Conservation (phyloP, 805 yeast genomes). For the Pichia manshurica region DNA sequence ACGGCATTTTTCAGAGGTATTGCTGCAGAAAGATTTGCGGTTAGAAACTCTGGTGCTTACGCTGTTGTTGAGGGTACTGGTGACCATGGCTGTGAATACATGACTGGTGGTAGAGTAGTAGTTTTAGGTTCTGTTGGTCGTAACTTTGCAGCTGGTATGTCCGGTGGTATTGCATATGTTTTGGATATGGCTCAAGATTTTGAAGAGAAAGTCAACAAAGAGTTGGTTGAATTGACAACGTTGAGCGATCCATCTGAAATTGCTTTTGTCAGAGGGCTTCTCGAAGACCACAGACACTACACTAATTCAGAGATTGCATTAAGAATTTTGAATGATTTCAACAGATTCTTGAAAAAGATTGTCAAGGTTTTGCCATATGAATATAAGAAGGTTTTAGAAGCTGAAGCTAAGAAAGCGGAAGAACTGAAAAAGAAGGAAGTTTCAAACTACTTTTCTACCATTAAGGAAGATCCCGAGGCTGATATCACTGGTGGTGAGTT, state of each 20-base stretch:
- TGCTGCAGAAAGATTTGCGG: constrained; percentile 98
- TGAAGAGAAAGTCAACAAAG: constrained; percentile 67
- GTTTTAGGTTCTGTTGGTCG: constrained; percentile 89
- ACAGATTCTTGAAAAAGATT: constrained; percentile 79
- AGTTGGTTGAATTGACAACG: constrained; percentile 72
- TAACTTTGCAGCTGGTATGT: constrained; percentile 96
- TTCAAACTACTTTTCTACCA: constrained; percentile 57
- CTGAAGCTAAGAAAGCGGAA: constrained; percentile 59
- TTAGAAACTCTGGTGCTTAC: constrained; percentile 96
- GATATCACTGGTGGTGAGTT: constrained; percentile 91
- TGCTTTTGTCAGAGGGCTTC: constrained; percentile 86
- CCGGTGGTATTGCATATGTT: constrained; percentile 98
- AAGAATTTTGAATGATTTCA: constrained; percentile 76
- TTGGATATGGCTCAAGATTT: constrained; percentile 94
- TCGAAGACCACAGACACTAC: constrained; percentile 93
- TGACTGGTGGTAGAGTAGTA: constrained; percentile 98
- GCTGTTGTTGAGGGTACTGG: constrained; percentile 97
- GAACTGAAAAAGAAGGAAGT: constrained; percentile 64
- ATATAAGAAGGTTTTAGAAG: constrained; percentile 82
- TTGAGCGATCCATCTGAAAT: constrained; percentile 86
- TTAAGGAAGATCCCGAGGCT: constrained; percentile 76
- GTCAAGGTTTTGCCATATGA: constrained; percentile 92
- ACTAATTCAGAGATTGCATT: constrained; percentile 90
- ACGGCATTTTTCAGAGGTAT: constrained; percentile 90
- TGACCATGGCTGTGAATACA: constrained; percentile 98